These are phyloP conservation scores for Boletus tylopilopsis DNA, from an alignment of 768 basidiomycete species.

Conservation along the genomic window DNA sequence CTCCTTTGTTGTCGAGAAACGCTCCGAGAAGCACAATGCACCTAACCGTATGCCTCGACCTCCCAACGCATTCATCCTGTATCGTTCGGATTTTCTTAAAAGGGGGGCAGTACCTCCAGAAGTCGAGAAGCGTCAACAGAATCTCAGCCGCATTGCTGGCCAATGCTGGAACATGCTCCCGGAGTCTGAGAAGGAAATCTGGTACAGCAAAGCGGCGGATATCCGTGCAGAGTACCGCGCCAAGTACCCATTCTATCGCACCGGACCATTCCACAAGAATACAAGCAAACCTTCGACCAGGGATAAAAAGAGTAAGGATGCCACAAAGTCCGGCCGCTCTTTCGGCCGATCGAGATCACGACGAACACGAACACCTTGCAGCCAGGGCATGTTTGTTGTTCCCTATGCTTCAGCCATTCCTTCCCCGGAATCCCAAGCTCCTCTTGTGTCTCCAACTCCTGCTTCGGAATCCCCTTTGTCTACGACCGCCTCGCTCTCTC, in stretches of 20 bases:
- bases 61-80: conserved; percentile 57
- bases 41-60: conserved; percentile 42
- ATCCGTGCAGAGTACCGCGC: conserved; percentile 26
- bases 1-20: conserved; percentile 3
- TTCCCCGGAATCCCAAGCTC: conserved; percentile 3
- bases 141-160: conserved; percentile 50
- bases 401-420: conserved; percentile 1
- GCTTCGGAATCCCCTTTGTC: conserved; percentile 1
- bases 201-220: conserved; percentile 31
- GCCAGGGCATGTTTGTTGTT: conserved; percentile 13
- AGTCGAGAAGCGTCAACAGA: conserved; percentile 51
- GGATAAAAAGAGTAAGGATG: conserved; percentile 33
- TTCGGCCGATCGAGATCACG: conserved; percentile 30
- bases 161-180: conserved; percentile 49
- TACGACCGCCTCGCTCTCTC: conserved; percentile 12
- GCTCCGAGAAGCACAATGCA: background rate
- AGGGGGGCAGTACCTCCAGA: conserved; percentile 38
- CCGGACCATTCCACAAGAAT: conserved; percentile 25
- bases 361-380: conserved; percentile 20
- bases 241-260: conserved; percentile 29
- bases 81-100: conserved; percentile 49
- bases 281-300: conserved; percentile 11
- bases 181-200: conserved; percentile 32
- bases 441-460: background rate
- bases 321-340: conserved; percentile 33